phyloP scores from a whole-genome alignment of 345 rosid genomes.

The Citrus unshiu region DNA sequence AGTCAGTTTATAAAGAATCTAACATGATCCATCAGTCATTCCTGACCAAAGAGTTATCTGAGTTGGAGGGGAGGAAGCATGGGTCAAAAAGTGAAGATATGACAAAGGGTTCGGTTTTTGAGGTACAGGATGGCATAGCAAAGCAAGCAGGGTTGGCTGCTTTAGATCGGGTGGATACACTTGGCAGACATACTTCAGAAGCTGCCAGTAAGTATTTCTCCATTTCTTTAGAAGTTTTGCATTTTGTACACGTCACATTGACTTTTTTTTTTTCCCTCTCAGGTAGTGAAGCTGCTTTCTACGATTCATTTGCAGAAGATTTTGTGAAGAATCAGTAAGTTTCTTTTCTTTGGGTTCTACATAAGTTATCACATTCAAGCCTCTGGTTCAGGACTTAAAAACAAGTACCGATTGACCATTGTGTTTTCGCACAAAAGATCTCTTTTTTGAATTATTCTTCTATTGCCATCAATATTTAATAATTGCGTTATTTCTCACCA shows the following conservation, averaged over 20 bases:
- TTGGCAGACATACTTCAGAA: conserved; percentile 39
- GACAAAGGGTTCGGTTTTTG: conserved; percentile 31
- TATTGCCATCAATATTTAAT: not conserved
- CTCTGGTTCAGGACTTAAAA: not conserved
- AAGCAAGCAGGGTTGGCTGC: conserved; percentile 30
- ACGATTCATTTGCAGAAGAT: conserved; percentile 36
- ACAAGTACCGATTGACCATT: not conserved
- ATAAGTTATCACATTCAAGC: not conserved
- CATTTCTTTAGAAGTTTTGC: not conserved
- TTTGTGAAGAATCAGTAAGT: conserved; percentile 41
- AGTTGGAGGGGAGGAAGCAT: conserved; percentile 31
- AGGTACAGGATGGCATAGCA: conserved; percentile 34
- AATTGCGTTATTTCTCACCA: not conserved
- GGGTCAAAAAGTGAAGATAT: conserved; percentile 24
- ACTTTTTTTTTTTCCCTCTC: not conserved
- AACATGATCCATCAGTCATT: conserved; percentile 23
- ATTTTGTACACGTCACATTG: not conserved
- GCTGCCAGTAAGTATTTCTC: conserved; percentile 24
- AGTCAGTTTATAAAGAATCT: conserved; percentile 27
- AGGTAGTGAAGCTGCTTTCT: conserved; percentile 36
- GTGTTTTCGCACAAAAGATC: not conserved
- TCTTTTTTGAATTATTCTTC: not conserved
- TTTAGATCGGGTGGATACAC: conserved; percentile 25
- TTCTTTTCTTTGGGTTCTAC: not conserved
- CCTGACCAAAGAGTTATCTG: conserved; percentile 25